phyloP scores from a whole-genome alignment of 495 filamentous ascomycete genomes.

The Podospora fimiseda region DNA sequence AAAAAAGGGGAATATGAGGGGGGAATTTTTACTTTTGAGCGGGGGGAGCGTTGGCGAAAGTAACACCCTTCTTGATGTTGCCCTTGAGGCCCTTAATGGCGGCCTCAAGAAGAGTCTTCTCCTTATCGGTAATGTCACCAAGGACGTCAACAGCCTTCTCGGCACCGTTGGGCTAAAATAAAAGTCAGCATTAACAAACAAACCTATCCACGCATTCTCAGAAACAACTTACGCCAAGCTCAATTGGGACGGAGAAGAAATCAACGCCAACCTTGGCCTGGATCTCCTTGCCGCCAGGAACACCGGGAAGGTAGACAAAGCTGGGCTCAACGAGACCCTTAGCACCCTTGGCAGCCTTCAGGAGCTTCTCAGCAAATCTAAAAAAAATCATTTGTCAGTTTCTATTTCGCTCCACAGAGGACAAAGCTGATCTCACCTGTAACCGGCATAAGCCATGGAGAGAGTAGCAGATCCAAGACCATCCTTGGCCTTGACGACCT shows the following conservation, averaged over 20 bases:
- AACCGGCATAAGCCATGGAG: constrained; percentile 97
- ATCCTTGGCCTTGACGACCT: constrained; percentile 97
- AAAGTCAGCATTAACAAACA: constrained; percentile 24
- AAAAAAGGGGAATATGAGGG: background rate
- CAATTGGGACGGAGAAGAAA: constrained; percentile 92
- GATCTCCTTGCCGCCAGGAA: constrained; percentile 80
- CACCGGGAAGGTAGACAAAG: constrained; percentile 87
- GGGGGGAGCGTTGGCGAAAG: constrained; percentile 72
- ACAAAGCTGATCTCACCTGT: too few relatives aligned
- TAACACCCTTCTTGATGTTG: constrained; percentile 90
- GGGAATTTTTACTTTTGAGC: constrained; percentile 33
- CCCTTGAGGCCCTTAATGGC: constrained; percentile 69
- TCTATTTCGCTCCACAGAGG: too few relatives aligned
- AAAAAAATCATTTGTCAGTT: too few relatives aligned
- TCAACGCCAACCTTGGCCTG: constrained; percentile 74
- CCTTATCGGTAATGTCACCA: constrained; percentile 61
- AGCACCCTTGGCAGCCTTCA: constrained; percentile 82
- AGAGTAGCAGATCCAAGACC: constrained; percentile 92
- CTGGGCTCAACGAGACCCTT: constrained; percentile 90
- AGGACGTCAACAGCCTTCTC: constrained; percentile 79
- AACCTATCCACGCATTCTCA: background rate
- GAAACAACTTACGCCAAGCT: constrained; percentile 72
- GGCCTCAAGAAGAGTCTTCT: constrained; percentile 78
- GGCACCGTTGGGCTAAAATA: constrained; percentile 64
- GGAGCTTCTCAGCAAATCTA: constrained; percentile 86